Base-by-base conservation (phyloP, 345 rosid genomes). In the Anacardium occidentale region DNA sequence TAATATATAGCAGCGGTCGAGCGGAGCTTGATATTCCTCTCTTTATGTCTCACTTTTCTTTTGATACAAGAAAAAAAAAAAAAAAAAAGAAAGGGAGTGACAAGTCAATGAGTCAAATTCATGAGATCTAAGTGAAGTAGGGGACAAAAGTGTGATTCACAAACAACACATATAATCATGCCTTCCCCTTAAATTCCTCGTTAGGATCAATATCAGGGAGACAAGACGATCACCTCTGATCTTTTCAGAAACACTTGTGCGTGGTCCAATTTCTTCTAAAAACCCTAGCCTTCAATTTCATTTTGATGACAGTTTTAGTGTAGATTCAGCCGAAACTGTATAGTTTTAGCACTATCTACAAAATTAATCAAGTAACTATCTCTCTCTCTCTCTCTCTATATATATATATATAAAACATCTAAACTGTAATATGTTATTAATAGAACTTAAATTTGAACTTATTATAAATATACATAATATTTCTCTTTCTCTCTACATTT, bases 111-210 rank as follows among this genome's bases (percentile, higher is more conserved):
- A 53, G 14, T 47, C n/a, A n/a, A 20, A 59, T 22, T 45, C 26
- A 47, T 68, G 58, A 63, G 61, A 12, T 70, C 21, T n/a, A 52
- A 63, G 66, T 53, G 62, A 52, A 63, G 66, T 53, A 68, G 71
- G 71, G 67, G 56, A 58, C 75, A 58, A 51, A 65, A 76, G 53
- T 54, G 24, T 26, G 10, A 55, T 48, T 40, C 75, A 65, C 42
- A 58, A 64, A 13, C 10, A 65, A 64, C 79, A 65, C 42, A 40
- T 11, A 58, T 70, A 10, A 71, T 76, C 60, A 65, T 58, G 62
- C 7, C 62, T 53, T 60, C 54, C 73, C 66, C 65, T 29, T 32
- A 62, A 20, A 58, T 60, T 50, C 40, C 70, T 70, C 60, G 2
- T 14, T 1, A 47, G 34, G 57, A 73, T 55, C 64, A 55, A 69